Evolutionary conservation across 75 land plant genomes (phyloP), one percentile per base, ranked within the genome.

Genomic region (Larix kaempferi): DNA sequence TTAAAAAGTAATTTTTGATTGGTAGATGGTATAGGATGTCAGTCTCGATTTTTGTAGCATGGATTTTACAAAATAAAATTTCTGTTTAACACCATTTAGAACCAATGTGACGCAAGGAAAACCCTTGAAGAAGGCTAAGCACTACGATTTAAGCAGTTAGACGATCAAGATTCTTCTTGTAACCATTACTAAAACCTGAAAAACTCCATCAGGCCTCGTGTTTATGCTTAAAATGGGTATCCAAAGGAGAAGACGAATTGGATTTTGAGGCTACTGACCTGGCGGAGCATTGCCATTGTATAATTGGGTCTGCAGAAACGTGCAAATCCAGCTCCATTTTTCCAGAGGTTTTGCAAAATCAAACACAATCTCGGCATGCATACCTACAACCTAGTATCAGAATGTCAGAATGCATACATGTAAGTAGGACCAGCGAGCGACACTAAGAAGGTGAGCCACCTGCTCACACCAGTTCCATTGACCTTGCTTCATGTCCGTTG

Each of bases 361-460:
- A 64, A 15, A 33, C 67, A 37, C 67, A 64, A 29, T 64, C 33
- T 64, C 71, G 23, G 41, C 77, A 19, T n/a, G n/a, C n/a, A n/a
- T n/a, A n/a, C n/a, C n/a, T n/a, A n/a, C n/a, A n/a, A n/a, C n/a
- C n/a, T n/a, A n/a, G n/a, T n/a, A n/a, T n/a, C n/a, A n/a, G n/a
- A n/a, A n/a, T n/a, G n/a, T n/a, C n/a, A n/a, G n/a, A n/a, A n/a
- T n/a, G n/a, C n/a, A n/a, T n/a, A n/a, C n/a, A n/a, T n/a, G n/a
- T n/a, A n/a, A n/a, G n/a, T n/a, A n/a, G n/a, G n/a, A n/a, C n/a
- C n/a, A n/a, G n/a, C n/a, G n/a, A n/a, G n/a, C n/a, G n/a, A n/a
- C n/a, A n/a, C n/a, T n/a, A n/a, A n/a, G n/a, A n/a, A n/a, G n/a
- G n/a, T n/a, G n/a, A n/a, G n/a, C n/a, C n/a, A n/a, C n/a, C n/a